These are phyloP conservation scores for Thalassiosira livingstoniorum DNA, from an alignment of 352 stramenopile species.

Conservation along the genomic window DNA sequence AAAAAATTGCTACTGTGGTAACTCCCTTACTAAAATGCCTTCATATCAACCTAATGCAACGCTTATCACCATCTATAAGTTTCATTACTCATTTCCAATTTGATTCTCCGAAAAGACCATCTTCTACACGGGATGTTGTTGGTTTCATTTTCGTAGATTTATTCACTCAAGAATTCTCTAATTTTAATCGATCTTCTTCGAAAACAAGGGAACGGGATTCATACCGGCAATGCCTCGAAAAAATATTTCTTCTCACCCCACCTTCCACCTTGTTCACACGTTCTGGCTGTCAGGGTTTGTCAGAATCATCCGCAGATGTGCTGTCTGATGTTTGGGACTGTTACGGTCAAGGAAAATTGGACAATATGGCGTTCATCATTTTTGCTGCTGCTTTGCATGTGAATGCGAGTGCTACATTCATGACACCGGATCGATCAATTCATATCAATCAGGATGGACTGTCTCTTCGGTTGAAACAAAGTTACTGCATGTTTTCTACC, in stretches of 20 bases:
- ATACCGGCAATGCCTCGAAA: slow-evolving; percentile 54
- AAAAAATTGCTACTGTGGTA: slow-evolving; percentile 36
- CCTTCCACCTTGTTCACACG: slow-evolving; percentile 36
- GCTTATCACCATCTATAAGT: slow-evolving; percentile 11
- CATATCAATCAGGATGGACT: slow-evolving; percentile 3
- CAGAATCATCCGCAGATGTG: slow-evolving; percentile 38
- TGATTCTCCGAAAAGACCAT: slow-evolving; percentile 1
- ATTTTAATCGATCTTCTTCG: slow-evolving; percentile 44
- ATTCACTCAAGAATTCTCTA: slow-evolving; percentile 52
- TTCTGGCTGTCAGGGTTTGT: slow-evolving; percentile 21
- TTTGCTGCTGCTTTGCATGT: slow-evolving; percentile 55
- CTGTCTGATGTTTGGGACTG: slow-evolving; percentile 46
- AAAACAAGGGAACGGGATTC: slow-evolving; percentile 54
- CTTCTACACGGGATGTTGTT: slow-evolving; percentile 23
- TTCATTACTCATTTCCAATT: slow-evolving; percentile 4
- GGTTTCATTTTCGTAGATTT: slow-evolving; percentile 50
- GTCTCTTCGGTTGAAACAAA: slow-evolving; percentile 30
- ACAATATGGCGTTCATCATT: slow-evolving; percentile 51
- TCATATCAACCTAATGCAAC: slow-evolving; percentile 45
- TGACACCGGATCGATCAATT: slow-evolving; percentile 4
- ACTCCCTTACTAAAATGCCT: slow-evolving; percentile 52
- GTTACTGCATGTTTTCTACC: slow-evolving; percentile 44
- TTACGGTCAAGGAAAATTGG: slow-evolving; percentile 46
- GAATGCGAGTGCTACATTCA: slow-evolving; percentile 30
- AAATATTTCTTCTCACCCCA: slow-evolving; percentile 51